phyloP scores from a whole-genome alignment of 176 grass and related monocot species.

The Secale cereale region DNA sequence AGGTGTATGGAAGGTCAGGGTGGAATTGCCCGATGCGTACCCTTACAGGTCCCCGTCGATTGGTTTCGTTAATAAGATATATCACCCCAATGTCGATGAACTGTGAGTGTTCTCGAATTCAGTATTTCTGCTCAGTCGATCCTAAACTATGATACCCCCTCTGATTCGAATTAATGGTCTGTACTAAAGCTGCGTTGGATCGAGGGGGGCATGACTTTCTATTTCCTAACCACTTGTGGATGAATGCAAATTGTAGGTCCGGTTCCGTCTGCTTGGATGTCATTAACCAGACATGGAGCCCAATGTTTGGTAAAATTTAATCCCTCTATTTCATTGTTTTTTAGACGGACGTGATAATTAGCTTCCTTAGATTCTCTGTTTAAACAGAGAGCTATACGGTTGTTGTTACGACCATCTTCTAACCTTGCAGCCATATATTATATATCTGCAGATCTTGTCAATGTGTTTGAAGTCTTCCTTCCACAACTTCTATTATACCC shows the following conservation, averaged over 20 bases:
- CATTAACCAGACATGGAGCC: constrained; percentile 98
- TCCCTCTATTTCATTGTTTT: not conserved
- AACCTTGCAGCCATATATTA: not conserved
- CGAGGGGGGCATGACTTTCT: not conserved
- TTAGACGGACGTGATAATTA: not conserved
- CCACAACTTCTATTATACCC: constrained; percentile 87
- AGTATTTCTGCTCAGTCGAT: too few species aligned
- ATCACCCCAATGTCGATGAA: constrained; percentile 94
- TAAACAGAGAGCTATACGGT: not conserved
- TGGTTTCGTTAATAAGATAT: constrained; percentile 92
- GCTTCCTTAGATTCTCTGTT: not conserved
- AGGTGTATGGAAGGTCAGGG: constrained; percentile 86
- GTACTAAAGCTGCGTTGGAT: too few species aligned
- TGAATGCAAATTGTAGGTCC: constrained; percentile 50
- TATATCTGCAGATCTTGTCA: constrained; percentile 69
- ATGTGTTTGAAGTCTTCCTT: constrained; percentile 92
- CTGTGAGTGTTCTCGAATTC: constrained; percentile 49
- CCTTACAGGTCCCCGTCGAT: constrained; percentile 91
- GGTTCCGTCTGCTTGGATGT: constrained; percentile 96
- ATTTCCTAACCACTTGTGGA: not conserved
- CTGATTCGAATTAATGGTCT: too few species aligned
- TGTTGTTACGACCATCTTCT: not conserved
- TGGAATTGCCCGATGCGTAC: constrained; percentile 83
- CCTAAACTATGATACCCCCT: too few species aligned
- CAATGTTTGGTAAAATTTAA: constrained; percentile 80